A percentile compares a stretch with the other conserved stretches of the same genome.
Conservation (phyloP, 208 protist genomes). For the Endotrypanum monterogeii region DNA sequence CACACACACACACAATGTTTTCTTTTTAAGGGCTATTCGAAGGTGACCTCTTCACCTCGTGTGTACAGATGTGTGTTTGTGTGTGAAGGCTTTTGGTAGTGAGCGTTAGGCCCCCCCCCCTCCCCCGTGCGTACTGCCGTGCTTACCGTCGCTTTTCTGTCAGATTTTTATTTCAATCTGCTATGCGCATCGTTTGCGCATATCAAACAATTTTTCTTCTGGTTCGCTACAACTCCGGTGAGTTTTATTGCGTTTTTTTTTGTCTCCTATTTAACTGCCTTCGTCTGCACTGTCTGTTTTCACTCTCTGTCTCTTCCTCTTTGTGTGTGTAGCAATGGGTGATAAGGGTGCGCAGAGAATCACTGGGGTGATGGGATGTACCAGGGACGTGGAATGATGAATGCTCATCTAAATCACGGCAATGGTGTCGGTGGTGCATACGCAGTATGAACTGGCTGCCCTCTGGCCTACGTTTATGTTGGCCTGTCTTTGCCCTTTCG, state of each 20-base stretch:
- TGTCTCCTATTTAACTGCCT: not conserved
- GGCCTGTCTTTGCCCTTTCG: not conserved
- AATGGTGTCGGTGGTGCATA: not conserved
- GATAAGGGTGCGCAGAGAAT: not conserved
- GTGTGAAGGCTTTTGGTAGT: too few relatives aligned
- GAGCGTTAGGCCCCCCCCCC: too few relatives aligned
- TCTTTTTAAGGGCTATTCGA: too few relatives aligned
- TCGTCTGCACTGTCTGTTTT: not conserved
- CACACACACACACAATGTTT: too few relatives aligned
- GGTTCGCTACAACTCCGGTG: too few relatives aligned
- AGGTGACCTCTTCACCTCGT: too few relatives aligned
- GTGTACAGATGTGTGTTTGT: too few relatives aligned
- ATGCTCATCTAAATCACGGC: not conserved
- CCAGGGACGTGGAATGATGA: not conserved
- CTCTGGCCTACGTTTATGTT: not conserved
- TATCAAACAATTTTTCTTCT: too few relatives aligned
- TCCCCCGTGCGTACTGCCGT: too few relatives aligned
- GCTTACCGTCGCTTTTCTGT: too few relatives aligned
- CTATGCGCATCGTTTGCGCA: too few relatives aligned
- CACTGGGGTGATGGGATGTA: not conserved
- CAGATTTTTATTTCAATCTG: too few relatives aligned
- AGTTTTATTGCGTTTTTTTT: not conserved
- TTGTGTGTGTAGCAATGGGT: not conserved
- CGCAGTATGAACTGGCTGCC: not conserved
- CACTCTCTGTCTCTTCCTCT: not conserved